phyloP scores from a whole-genome alignment of 768 basidiomycete genomes.

The Auricularia auricula-judae region DNA sequence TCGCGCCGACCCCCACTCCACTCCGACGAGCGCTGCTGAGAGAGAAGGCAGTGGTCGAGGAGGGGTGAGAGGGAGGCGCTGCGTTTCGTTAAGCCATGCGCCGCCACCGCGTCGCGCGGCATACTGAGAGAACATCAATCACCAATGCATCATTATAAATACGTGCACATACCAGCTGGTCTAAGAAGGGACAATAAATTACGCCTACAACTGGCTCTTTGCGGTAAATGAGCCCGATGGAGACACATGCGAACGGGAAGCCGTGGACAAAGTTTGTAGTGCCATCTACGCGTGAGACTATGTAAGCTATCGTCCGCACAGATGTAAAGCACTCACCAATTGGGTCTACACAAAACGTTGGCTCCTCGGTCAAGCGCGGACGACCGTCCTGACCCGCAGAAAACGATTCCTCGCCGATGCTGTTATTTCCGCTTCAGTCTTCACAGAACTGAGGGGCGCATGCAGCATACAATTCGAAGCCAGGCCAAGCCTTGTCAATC shows the following conservation, averaged over 20 bases:
- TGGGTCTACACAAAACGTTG: conserved; percentile 94
- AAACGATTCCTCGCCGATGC: conserved; percentile 92
- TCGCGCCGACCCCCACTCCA: conserved; percentile 88
- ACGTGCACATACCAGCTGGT: conserved; percentile 49
- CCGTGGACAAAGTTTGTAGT: conserved; percentile 84
- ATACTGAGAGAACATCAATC: neutral
- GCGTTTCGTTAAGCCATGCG: conserved; percentile 50
- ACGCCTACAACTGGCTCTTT: conserved; percentile 80
- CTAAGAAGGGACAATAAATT: conserved; percentile 86
- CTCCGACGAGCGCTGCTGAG: conserved; percentile 57
- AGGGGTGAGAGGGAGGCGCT: conserved; percentile 51
- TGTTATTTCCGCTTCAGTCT: conserved; percentile 18
- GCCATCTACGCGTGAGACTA: conserved; percentile 39
- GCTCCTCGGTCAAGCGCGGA: conserved; percentile 66
- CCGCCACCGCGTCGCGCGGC: conserved; percentile 56
- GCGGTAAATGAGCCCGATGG: conserved; percentile 78
- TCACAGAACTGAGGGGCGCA: neutral
- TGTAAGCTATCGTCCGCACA: neutral
- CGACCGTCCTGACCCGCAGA: conserved; percentile 51
- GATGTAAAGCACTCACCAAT: conserved; percentile 44
- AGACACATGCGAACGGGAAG: conserved; percentile 83
- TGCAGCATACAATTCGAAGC: conserved; percentile 67
- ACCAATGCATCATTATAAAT: neutral
- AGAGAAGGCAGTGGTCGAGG: conserved; percentile 53
- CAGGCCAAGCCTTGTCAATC: conserved; percentile 55